Percentiles rank a stretch among this genome's conserved stretches.
phyloP scores from a whole-genome alignment of 345 rosid species.

The Pugionium dolabratum region DNA sequence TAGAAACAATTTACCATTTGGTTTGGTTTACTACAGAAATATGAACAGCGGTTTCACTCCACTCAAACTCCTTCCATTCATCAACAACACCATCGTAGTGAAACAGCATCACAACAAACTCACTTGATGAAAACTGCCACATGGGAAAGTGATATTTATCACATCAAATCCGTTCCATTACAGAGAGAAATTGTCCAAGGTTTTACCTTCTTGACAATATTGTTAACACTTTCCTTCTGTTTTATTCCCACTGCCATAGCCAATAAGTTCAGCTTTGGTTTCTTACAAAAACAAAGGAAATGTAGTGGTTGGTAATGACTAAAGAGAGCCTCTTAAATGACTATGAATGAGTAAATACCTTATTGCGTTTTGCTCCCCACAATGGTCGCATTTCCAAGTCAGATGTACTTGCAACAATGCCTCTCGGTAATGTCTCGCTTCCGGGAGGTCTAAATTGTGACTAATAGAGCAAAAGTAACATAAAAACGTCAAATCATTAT shows the following conservation, averaged over 20 bases:
- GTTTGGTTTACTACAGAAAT: slow-evolving; percentile 73
- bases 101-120: slow-evolving; percentile 70
- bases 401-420: slow-evolving; percentile 61
- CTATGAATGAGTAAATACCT: slow-evolving; percentile 37
- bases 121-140: slow-evolving; percentile 58
- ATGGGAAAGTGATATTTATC: background rate
- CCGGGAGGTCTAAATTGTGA: slow-evolving; percentile 46
- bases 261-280: slow-evolving; percentile 54
- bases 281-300: slow-evolving; percentile 35
- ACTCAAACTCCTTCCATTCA: slow-evolving; percentile 65
- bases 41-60: slow-evolving; percentile 67
- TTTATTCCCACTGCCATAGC: slow-evolving; percentile 74
- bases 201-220: slow-evolving; percentile 67
- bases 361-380: slow-evolving; percentile 49
- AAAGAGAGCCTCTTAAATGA: slow-evolving; percentile 1
- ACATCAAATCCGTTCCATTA: slow-evolving; percentile 8
- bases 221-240: slow-evolving; percentile 65
- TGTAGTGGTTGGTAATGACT: background rate
- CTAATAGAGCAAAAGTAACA: slow-evolving; percentile 34
- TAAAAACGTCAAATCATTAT: background rate
- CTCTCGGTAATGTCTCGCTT: slow-evolving; percentile 59
- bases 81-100: slow-evolving; percentile 78
- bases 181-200: background rate
- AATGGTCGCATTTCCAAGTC: slow-evolving; percentile 68
- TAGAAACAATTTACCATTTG: slow-evolving; percentile 54